Conservation (phyloP, 495 filamentous ascomycete species). For the Penicillium robsamsonii region DNA sequence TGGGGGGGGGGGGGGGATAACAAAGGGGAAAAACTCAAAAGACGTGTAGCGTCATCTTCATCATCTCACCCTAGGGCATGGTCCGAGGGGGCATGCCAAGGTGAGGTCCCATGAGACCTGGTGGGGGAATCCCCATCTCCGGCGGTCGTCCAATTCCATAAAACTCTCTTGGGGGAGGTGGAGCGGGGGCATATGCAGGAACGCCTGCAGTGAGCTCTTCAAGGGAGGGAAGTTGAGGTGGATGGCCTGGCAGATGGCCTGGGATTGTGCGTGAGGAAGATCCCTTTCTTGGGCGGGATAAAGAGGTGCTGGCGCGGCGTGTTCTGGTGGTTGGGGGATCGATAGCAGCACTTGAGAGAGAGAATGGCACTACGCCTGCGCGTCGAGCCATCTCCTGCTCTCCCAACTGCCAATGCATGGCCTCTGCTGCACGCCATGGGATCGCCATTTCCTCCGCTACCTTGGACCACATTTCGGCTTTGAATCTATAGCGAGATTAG, state of each 20-base stretch:
- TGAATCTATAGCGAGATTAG: conserved; percentile 62
- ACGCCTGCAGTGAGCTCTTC: conserved; percentile 48
- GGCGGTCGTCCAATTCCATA: conserved; percentile 40
- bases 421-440: conserved; percentile 92
- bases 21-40: conserved; percentile 16
- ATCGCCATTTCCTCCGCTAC: conserved; percentile 93
- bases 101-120: conserved; percentile 33
- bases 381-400: conserved; percentile 89
- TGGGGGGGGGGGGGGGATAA: too few relatives aligned
- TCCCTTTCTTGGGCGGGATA: conserved; percentile 43
- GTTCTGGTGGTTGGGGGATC: conserved; percentile 51
- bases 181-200: conserved; percentile 45
- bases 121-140: conserved; percentile 32
- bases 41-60: conserved; percentile 30
- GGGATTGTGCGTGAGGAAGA: conserved; percentile 40
- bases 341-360: conserved; percentile 58
- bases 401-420: conserved; percentile 97
- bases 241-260: conserved; percentile 29
- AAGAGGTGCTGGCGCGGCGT: conserved; percentile 46
- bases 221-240: conserved; percentile 44
- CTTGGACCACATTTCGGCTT: conserved; percentile 94
- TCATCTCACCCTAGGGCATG: conserved; percentile 35
- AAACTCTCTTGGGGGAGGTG: conserved; percentile 38
- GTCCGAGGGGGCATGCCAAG: conserved; percentile 42
- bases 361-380: conserved; percentile 80